Evolutionary conservation across 768 basidiomycete species (phyloP), one percentile per base, ranked within the genome.

Genomic region (Harrya chromipes): DNA sequence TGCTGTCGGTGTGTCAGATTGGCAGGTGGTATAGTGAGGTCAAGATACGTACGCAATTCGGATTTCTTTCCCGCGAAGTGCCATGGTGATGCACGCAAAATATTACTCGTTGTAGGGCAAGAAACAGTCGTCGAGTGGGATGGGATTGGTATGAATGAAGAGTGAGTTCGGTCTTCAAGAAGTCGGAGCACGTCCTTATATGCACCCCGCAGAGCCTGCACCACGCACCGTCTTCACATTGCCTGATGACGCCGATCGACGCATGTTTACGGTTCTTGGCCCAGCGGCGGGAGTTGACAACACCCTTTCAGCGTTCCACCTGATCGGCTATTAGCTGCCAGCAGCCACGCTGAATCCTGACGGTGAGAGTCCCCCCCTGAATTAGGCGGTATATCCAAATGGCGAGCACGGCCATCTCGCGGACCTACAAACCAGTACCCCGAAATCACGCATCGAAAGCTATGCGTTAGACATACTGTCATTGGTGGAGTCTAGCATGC

Each of bases 31-130:
- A n/a, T 0, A 23, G 23, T 24, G 17, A 23, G 16, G 33, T 4
- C 11, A 7, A 11, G 29, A 21, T 5, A 33, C 68, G 52, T 66
- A 68, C 66, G 66, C 66, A 49, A 70, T 68, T 50, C 62, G 58
- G 42, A 70, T 59, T 20, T 70, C 66, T 47, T 61, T 68, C 44
- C 56, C 59, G 38, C 55, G 54, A 29, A 31, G 9, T 33, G 67
- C 56, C 66, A 69, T 69, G 46, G 35, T 31, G 54, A 37, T 46
- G 40, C 33, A 7, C 14, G 33, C 16, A 33, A 33, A 7, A 6
- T 33, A 16, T 33, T 1, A 2, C 6, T 33, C 33, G 40, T 34
- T 14, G 33, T 40, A 14, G 3, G 34, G 23, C 26, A 11, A 21
- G 44, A 19, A 40, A 21, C n/a, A 33, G 23, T 26, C 4, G 34